These are phyloP conservation scores for Dactylonectria macrodidyma DNA, from an alignment of 2,329 filamentous ascomycete genomes.

Conservation along the genomic window DNA sequence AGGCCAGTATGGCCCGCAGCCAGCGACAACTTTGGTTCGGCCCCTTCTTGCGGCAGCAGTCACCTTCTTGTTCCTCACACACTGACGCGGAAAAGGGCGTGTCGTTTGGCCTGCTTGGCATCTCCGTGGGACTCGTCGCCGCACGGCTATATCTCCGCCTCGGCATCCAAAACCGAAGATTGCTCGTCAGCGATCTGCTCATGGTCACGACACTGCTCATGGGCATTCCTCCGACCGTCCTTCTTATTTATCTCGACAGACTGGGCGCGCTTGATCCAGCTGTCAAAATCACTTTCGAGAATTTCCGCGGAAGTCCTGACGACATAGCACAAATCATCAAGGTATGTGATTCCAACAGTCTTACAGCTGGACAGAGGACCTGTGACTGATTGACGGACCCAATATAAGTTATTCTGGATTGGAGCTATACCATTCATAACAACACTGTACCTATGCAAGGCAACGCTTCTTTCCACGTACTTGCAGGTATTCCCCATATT, in stretches of 20 bases:
- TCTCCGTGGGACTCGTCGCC: not conserved
- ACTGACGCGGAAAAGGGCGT: not conserved
- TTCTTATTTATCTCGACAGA: conserved; percentile 15
- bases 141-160: conserved; percentile 36
- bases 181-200: conserved; percentile 24
- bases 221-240: conserved; percentile 8
- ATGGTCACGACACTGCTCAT: conserved; percentile 22
- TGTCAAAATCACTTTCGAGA: not conserved
- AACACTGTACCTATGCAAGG: conserved; percentile 42
- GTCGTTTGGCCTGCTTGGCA: not conserved
- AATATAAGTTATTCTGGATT: conserved; percentile 28
- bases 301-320: not conserved
- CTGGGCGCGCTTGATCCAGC: conserved; percentile 32
- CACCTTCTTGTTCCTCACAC: too few relatives aligned
- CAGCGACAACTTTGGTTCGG: not conserved
- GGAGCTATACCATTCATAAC: conserved; percentile 31
- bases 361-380: too few relatives aligned
- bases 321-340: conserved; percentile 4
- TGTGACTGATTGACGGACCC: conserved; percentile 3
- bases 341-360: not conserved
- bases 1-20: not conserved
- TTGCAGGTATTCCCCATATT: conserved; percentile 38
- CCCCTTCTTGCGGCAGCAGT: not conserved
- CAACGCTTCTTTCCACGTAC: conserved; percentile 36
- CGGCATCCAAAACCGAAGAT: conserved; percentile 27